These are phyloP conservation scores for Chaetomiaceae sp. DNA, from an alignment of 2,329 filamentous ascomycete species.

Conservation along the genomic window DNA sequence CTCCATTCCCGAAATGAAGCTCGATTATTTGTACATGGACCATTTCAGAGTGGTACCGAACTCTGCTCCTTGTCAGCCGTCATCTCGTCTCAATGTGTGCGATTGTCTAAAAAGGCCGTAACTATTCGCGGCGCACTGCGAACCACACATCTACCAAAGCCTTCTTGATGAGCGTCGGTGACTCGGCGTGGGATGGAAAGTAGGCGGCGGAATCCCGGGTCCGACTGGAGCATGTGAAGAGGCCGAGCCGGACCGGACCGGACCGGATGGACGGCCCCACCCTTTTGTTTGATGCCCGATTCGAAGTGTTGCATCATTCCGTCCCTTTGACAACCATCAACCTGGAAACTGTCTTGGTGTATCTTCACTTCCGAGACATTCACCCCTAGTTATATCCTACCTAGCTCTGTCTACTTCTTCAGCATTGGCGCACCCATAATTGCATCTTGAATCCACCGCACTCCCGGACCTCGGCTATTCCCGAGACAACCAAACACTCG, in stretches of 20 bases:
- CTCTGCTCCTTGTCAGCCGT: no score
- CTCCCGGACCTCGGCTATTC: slow-evolving; percentile 8
- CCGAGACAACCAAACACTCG: neutral
- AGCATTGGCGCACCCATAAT: neutral
- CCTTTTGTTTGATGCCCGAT: neutral
- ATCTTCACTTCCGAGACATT: no score
- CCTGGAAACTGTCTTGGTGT: neutral
- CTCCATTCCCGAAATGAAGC: no score
- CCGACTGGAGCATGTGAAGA: neutral
- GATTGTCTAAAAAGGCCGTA: no score
- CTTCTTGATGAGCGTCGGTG: no score
- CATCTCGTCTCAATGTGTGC: no score
- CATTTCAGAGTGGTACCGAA: no score
- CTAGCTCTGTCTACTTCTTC: neutral
- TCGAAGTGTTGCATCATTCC: neutral
- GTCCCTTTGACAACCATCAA: neutral
- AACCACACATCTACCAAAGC: no score
- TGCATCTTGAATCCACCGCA: neutral
- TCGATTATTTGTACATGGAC: no score
- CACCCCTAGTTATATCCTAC: no score
- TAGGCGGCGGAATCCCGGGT: neutral
- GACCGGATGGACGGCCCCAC: slow-evolving; percentile 8
- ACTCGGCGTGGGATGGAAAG: no score
- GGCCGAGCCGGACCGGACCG: neutral
- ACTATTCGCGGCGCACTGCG: no score